phyloP scores from a whole-genome alignment of 176 grass and related monocot genomes.

The Rhynchospora tenuis region DNA sequence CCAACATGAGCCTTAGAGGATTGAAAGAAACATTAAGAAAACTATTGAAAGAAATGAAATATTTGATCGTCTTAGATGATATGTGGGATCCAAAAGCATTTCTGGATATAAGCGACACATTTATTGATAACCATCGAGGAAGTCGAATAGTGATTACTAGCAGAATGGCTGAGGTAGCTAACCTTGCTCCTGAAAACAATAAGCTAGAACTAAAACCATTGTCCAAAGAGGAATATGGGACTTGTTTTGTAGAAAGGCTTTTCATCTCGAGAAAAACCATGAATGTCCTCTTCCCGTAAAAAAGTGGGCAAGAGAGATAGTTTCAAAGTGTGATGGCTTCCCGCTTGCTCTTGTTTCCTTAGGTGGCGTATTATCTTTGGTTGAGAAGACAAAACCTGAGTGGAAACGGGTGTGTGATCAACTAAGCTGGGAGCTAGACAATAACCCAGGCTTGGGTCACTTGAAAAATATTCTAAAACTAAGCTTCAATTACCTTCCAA shows the following conservation, averaged over 20 bases:
- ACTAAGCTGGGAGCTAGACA: constrained; percentile 29
- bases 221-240: background rate
- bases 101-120: constrained; percentile 32
- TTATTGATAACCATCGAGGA: constrained; percentile 19
- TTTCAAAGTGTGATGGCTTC: constrained; percentile 42
- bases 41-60: constrained; percentile 33
- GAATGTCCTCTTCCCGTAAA: constrained; percentile 27
- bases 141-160: constrained; percentile 55
- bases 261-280: constrained; percentile 24
- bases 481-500: constrained; percentile 34
- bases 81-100: constrained; percentile 52
- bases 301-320: constrained; percentile 35
- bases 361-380: constrained; percentile 40
- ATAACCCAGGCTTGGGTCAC: constrained; percentile 13
- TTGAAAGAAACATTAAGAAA: constrained; percentile 4
- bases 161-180: constrained; percentile 35
- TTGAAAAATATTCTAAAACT: constrained; percentile 44
- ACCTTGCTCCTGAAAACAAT: constrained; percentile 13
- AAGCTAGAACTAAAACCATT: constrained; percentile 19
- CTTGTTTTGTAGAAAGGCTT: constrained; percentile 29
- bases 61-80: constrained; percentile 64
- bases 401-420: constrained; percentile 50
- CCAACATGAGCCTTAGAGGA: constrained; percentile 3
- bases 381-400: background rate
- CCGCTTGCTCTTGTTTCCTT: constrained; percentile 39